Conservation (phyloP, 345 rosid species). For the Salix brachista region DNA sequence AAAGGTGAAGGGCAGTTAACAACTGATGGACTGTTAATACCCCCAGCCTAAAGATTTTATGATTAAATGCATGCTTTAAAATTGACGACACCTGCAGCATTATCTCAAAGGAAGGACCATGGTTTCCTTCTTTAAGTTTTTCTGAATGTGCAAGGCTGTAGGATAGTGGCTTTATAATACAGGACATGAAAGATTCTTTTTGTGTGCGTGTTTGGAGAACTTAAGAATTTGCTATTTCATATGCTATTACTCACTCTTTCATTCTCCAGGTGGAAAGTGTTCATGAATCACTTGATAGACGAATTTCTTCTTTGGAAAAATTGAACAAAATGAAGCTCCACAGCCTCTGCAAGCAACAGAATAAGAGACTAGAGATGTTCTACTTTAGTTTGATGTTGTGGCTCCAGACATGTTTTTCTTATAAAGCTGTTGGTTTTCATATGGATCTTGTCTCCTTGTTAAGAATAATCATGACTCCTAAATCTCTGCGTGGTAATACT, state of each 20-base stretch:
- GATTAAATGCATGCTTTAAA: too few species aligned
- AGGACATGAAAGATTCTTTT: too few species aligned
- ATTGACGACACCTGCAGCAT: too few species aligned
- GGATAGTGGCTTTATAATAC: too few species aligned
- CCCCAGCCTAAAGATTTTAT: too few species aligned
- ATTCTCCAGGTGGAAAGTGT: slow-evolving; percentile 52
- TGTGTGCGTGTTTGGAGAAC: too few species aligned
- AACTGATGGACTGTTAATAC: too few species aligned
- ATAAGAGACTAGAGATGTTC: slow-evolving; percentile 28
- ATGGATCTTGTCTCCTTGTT: not conserved
- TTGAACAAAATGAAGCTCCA: slow-evolving; percentile 61
- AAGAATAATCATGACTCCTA: slow-evolving; percentile 12
- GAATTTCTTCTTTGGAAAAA: slow-evolving; percentile 72
- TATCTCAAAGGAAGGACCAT: too few species aligned
- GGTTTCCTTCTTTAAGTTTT: too few species aligned
- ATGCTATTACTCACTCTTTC: not conserved
- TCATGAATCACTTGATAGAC: slow-evolving; percentile 63
- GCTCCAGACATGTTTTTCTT: not conserved
- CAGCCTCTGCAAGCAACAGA: too few species aligned
- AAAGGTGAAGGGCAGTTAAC: too few species aligned
- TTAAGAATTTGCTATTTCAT: not conserved
- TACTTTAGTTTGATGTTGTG: slow-evolving; percentile 1
- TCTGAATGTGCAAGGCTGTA: too few species aligned
- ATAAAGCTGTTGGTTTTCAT: slow-evolving; percentile 11
- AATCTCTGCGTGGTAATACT: not conserved